Evolutionary conservation across 495 filamentous ascomycete species (phyloP), one percentile per base, ranked within the genome.

Genomic region (Bathelium albidoporum): DNA sequence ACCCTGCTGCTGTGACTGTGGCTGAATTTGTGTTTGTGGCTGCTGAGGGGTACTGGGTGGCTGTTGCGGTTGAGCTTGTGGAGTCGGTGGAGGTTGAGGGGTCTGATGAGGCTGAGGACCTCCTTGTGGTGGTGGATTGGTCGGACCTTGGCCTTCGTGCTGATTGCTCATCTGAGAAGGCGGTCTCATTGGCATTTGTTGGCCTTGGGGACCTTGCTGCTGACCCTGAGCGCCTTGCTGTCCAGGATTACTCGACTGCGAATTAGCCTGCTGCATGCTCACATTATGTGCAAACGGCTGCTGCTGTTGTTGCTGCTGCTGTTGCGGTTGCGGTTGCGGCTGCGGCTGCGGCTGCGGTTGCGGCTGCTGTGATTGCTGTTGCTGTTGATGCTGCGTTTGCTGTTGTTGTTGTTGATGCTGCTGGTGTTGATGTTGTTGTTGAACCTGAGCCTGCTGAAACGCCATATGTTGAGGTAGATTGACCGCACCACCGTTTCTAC

Each of bases 171-270:
- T 55, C 29, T 55, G 49, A 10, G 49, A 55, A 9, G 49, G 49
- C 73, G 73, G 26, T 66, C 75, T 63, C 79, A 79, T 32, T 75
- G 49, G 76, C 60, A 73, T 68, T 53, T 69, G 67, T 59, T 73
- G 60, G 24, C 26, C n/a, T 62, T 43, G 34, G 26, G 60, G 28
- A 14, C 22, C 41, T 29, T 43, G 41, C 41, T 62, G 49, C 24
- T 55, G 49, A 3, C 22, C 49, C 16, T 55, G 49, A 29, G 49
- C 22, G 5, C 49, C 49, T 29, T 55, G 49, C 16, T 55, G 60
- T n/a, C 44, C 61, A 14, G 43, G 45, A 29, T 63, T 63, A 58
- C 28, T 58, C 18, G 61, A 32, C 28, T 63, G 61, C 26, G 61
- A 63, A 24, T 28, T 32, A 2, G 43, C 61, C 22, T 53, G 43